phyloP scores from a whole-genome alignment of 2,329 filamentous ascomycete genomes.

The Nemania abortiva region DNA sequence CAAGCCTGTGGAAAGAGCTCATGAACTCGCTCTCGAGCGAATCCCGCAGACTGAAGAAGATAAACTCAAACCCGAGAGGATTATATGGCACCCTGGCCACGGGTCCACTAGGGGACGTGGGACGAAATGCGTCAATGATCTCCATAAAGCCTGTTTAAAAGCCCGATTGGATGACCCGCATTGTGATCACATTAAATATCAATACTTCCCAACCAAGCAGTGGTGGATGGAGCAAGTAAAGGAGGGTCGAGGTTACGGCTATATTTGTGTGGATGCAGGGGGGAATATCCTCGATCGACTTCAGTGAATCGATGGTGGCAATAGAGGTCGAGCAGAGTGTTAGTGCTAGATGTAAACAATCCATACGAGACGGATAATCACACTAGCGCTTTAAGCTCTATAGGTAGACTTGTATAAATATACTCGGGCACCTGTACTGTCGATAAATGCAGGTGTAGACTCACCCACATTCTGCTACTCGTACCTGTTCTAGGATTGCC shows the following conservation, averaged over 20 bases:
- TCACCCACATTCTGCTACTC: too few species aligned
- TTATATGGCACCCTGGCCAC: constrained; percentile 63
- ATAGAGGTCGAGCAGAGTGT: background rate
- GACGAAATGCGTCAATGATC: constrained; percentile 58
- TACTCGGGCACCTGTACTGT: too few species aligned
- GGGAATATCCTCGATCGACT: constrained; percentile 50
- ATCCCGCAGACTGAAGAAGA: constrained; percentile 46
- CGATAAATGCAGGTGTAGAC: too few species aligned
- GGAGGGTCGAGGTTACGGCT: constrained; percentile 63
- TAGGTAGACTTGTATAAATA: too few species aligned
- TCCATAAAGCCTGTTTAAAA: constrained; percentile 56
- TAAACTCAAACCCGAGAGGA: constrained; percentile 49
- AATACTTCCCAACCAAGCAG: constrained; percentile 60
- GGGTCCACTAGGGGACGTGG: constrained; percentile 39
- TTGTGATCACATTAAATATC: constrained; percentile 53
- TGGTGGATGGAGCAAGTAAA: constrained; percentile 64
- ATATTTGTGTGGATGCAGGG: constrained; percentile 62
- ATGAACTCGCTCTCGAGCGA: constrained; percentile 14
- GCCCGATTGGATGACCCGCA: constrained; percentile 38
- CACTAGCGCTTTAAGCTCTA: background rate
- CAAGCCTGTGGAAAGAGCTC: constrained; percentile 6
- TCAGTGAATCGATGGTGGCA: background rate
- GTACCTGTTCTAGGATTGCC: too few species aligned
- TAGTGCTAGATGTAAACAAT: background rate
- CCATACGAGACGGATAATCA: background rate